Percentiles rank a stretch among this genome's conserved stretches.
Conservation (phyloP, 2,329 filamentous ascomycete genomes). For the Botrytis pseudocinerea region DNA sequence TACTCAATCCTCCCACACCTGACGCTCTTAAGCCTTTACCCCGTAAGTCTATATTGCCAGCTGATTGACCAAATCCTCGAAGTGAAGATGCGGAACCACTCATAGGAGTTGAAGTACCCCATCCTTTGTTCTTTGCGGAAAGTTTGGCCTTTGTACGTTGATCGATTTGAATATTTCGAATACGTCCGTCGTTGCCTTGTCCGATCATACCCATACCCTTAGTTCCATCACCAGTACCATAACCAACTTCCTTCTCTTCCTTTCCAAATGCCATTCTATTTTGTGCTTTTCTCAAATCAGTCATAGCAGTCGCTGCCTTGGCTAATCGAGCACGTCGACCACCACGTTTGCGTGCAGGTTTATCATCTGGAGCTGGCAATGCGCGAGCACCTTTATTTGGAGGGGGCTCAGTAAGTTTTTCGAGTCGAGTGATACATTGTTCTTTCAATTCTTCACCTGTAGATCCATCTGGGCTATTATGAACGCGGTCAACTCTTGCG, state of each 20-base stretch:
- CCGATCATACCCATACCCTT: constrained; percentile 95
- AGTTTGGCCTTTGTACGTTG: constrained; percentile 91
- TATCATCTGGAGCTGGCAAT: constrained; percentile 90
- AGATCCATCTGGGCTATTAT: constrained; percentile 77
- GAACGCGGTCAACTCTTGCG: constrained; percentile 83
- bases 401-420: constrained; percentile 89
- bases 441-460: constrained; percentile 80
- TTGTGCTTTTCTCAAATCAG: constrained; percentile 91
- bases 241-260: constrained; percentile 91
- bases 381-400: constrained; percentile 86
- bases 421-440: constrained; percentile 79
- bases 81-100: constrained; percentile 77
- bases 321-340: constrained; percentile 87
- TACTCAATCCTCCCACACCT: constrained; percentile 69
- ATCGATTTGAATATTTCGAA: constrained; percentile 86
- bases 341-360: constrained; percentile 88
- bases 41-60: constrained; percentile 66
- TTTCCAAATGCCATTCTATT: constrained; percentile 96
- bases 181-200: constrained; percentile 80
- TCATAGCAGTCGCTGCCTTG: constrained; percentile 97
- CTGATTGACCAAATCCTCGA: constrained; percentile 69
- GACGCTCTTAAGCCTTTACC: constrained; percentile 73
- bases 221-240: constrained; percentile 81
- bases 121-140: constrained; percentile 92
- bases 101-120: constrained; percentile 70